A percentile compares a stretch with the other conserved stretches of the same genome.
These are phyloP conservation scores for Podospora pseudopauciseta DNA, from an alignment of 495 filamentous ascomycete species.

Conservation along the genomic window DNA sequence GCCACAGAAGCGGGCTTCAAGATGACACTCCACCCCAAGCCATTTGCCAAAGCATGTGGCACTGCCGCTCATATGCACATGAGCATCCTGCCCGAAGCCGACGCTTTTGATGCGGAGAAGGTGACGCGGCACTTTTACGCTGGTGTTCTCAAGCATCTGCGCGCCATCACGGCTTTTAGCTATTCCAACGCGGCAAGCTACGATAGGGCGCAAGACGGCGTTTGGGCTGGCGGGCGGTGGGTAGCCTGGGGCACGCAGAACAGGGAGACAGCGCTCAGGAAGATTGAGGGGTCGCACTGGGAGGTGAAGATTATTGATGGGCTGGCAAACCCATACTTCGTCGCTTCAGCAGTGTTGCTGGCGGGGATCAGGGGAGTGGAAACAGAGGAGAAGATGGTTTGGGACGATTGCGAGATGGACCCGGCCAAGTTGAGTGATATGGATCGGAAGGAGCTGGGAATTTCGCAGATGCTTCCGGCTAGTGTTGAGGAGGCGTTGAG, in stretches of 20 bases:
- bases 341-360: conserved; percentile 60
- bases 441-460: conserved; percentile 51
- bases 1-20: conserved; percentile 58
- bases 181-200: conserved; percentile 60
- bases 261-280: conserved; percentile 64
- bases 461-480: conserved; percentile 50
- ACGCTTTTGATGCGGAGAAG: conserved; percentile 33
- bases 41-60: conserved; percentile 55
- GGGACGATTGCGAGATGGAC: conserved; percentile 58
- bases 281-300: conserved; percentile 60
- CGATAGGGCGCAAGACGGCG: conserved; percentile 57
- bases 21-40: conserved; percentile 76
- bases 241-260: conserved; percentile 75
- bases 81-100: conserved; percentile 47
- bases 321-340: conserved; percentile 69
- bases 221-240: conserved; percentile 74
- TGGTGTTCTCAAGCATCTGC: conserved; percentile 61
- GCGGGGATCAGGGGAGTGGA: conserved; percentile 62
- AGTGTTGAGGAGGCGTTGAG: conserved; percentile 52
- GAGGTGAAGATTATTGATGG: conserved; percentile 71
- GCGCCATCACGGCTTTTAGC: conserved; percentile 62
- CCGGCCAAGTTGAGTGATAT: conserved; percentile 48
- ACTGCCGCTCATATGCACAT: conserved; percentile 68
- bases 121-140: conserved; percentile 59
- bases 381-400: conserved; percentile 41